phyloP scores from a whole-genome alignment of 257 asterid species.

The Solanum rostratum region DNA sequence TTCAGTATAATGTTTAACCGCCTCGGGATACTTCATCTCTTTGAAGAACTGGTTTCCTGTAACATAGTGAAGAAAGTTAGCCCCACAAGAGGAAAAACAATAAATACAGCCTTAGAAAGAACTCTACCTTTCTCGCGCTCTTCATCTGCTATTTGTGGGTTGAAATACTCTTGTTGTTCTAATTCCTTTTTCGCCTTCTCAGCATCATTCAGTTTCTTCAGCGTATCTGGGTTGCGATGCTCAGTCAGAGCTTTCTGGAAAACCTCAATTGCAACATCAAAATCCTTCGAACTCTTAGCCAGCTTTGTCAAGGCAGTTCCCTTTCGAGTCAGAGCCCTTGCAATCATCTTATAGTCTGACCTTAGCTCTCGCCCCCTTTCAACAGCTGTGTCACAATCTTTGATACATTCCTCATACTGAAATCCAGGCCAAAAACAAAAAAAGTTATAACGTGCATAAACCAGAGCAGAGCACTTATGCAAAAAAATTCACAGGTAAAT shows the following conservation, averaged over 20 bases:
- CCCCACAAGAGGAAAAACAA: background rate
- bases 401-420: slow-evolving; percentile 76
- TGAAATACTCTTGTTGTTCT: slow-evolving; percentile 78
- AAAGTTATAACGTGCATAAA: background rate
- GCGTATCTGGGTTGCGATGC: slow-evolving; percentile 89
- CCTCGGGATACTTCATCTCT: slow-evolving; percentile 90
- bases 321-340: slow-evolving; percentile 88
- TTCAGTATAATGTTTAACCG: slow-evolving; percentile 73
- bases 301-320: slow-evolving; percentile 78
- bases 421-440: background rate
- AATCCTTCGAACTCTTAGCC: slow-evolving; percentile 74
- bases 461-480: background rate
- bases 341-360: slow-evolving; percentile 79
- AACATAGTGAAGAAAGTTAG: background rate
- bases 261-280: slow-evolving; percentile 68
- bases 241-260: slow-evolving; percentile 93
- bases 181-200: slow-evolving; percentile 89
- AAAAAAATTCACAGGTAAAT: background rate
- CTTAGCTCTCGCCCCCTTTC: slow-evolving; percentile 91
- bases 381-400: slow-evolving; percentile 91
- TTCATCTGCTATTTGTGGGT: slow-evolving; percentile 83
- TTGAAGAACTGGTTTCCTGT: slow-evolving; percentile 73
- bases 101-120: background rate
- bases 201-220: slow-evolving; percentile 84
- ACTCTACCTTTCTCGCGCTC: slow-evolving; percentile 90